These are phyloP conservation scores for Papiliotrema flavescens DNA, from an alignment of 1,284 basidiomycete species.

Conservation along the genomic window DNA sequence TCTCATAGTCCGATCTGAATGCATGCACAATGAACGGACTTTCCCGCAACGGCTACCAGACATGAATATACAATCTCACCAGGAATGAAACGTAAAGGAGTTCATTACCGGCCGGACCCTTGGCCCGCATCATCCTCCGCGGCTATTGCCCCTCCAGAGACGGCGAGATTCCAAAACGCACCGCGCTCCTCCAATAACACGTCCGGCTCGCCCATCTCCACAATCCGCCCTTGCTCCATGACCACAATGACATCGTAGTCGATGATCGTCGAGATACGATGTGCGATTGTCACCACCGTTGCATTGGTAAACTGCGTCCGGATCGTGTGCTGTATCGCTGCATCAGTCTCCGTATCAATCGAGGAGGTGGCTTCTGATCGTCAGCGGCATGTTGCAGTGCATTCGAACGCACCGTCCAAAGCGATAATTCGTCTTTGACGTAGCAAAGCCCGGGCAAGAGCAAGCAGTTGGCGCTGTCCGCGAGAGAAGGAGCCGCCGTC, in stretches of 20 bases:
- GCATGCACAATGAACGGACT: too few relatives aligned
- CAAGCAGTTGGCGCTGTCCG: slow-evolving; percentile 53
- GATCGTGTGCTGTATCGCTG: slow-evolving; percentile 43
- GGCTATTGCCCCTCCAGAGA: slow-evolving; percentile 13
- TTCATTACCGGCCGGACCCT: too few relatives aligned
- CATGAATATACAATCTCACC: too few relatives aligned
- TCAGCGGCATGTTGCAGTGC: neutral
- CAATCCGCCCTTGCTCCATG: slow-evolving; percentile 17
- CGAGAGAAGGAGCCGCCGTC: slow-evolving; percentile 51
- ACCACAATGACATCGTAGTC: slow-evolving; percentile 23
- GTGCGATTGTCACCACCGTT: slow-evolving; percentile 45
- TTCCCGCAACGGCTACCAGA: too few relatives aligned
- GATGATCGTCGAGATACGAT: slow-evolving; percentile 33
- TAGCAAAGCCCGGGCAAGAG: slow-evolving; percentile 52
- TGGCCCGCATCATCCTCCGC: neutral
- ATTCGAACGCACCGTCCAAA: slow-evolving; percentile 40
- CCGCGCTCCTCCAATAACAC: slow-evolving; percentile 23
- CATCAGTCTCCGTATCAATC: slow-evolving; percentile 42
- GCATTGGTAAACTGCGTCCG: slow-evolving; percentile 34
- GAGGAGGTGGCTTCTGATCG: slow-evolving; percentile 49
- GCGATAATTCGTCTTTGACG: slow-evolving; percentile 48
- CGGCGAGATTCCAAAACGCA: slow-evolving; percentile 11
- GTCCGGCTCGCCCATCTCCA: slow-evolving; percentile 21
- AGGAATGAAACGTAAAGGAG: too few relatives aligned
- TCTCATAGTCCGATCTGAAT: too few relatives aligned